A percentile compares a stretch with the other conserved stretches of the same genome.
phyloP scores from a whole-genome alignment of 805 yeast species.

The Ogataea chonburiensis region DNA sequence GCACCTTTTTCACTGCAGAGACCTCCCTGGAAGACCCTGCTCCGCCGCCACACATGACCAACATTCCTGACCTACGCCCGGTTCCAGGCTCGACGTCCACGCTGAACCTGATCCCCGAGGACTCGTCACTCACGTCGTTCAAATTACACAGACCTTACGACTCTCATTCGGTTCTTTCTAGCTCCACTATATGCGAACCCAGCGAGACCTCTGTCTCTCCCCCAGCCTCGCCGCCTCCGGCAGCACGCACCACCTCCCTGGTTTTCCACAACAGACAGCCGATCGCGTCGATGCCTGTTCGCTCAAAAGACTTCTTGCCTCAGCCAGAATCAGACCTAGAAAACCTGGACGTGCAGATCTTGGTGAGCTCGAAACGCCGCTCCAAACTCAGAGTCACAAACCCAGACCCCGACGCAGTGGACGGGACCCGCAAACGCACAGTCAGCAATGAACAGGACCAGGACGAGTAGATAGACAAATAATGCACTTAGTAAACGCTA shows the following conservation, averaged over 20 bases:
- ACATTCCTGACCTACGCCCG: slow-evolving; percentile 7
- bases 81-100: slow-evolving; percentile 23
- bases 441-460: slow-evolving; percentile 31
- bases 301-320: slow-evolving; percentile 22
- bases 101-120: slow-evolving; percentile 29
- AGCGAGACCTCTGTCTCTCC: slow-evolving; percentile 6
- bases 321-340: slow-evolving; percentile 41
- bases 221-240: slow-evolving; percentile 9
- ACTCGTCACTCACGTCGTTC: slow-evolving; percentile 21
- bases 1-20: slow-evolving; percentile 28
- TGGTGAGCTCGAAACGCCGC: slow-evolving; percentile 65
- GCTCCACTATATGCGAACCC: slow-evolving; percentile 9
- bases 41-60: slow-evolving; percentile 6
- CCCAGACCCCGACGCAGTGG: slow-evolving; percentile 46
- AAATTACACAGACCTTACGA: slow-evolving; percentile 10
- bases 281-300: slow-evolving; percentile 14
- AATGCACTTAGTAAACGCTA: slow-evolving; percentile 24
- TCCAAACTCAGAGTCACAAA: slow-evolving; percentile 59
- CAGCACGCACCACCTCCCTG: slow-evolving; percentile 18
- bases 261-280: slow-evolving; percentile 15
- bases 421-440: slow-evolving; percentile 27
- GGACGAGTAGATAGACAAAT: slow-evolving; percentile 5
- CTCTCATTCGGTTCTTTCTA: slow-evolving; percentile 19
- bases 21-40: slow-evolving; percentile 17
- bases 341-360: slow-evolving; percentile 64